These are phyloP conservation scores for Nakazawaea pomicola DNA, from an alignment of 805 yeast genomes.

Conservation along the genomic window DNA sequence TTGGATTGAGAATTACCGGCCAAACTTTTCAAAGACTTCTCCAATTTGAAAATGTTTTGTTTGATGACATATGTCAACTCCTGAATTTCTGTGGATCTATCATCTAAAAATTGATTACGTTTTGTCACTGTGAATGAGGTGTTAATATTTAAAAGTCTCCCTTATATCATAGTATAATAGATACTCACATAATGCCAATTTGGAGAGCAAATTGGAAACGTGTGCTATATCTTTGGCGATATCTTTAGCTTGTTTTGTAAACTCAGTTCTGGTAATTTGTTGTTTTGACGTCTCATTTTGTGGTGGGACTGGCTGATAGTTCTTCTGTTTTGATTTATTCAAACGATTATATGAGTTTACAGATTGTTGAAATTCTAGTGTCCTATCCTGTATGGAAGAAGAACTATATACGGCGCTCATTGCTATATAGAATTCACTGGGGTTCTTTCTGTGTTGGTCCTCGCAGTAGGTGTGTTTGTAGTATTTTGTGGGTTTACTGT, in stretches of 20 bases:
- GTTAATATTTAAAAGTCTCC: background rate
- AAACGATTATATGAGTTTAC: slow-evolving; percentile 68
- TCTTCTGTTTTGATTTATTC: slow-evolving; percentile 37
- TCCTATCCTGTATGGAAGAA: slow-evolving; percentile 71
- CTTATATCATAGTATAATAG: background rate
- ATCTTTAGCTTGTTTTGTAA: slow-evolving; percentile 64
- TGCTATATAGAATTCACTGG: no score
- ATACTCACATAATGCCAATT: slow-evolving; percentile 54
- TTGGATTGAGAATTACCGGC: slow-evolving; percentile 43
- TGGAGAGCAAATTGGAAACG: slow-evolving; percentile 74
- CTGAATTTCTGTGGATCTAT: slow-evolving; percentile 88
- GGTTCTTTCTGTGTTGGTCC: no score
- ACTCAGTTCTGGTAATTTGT: slow-evolving; percentile 49
- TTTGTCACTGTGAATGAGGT: slow-evolving; percentile 51
- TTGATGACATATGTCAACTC: slow-evolving; percentile 84
- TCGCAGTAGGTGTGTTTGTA: no score
- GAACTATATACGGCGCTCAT: no score
- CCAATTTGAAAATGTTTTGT: slow-evolving; percentile 82
- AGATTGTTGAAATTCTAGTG: slow-evolving; percentile 89
- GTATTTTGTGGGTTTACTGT: background rate
- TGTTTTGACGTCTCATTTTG: slow-evolving; percentile 18
- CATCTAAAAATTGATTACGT: slow-evolving; percentile 87
- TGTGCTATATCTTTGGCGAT: slow-evolving; percentile 88
- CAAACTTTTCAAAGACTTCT: slow-evolving; percentile 58
- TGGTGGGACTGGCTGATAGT: slow-evolving; percentile 16